Evolutionary conservation across 139 green algal genomes (phyloP), one percentile per base, ranked within the genome.

Genomic region (Picochlorum sp.): DNA sequence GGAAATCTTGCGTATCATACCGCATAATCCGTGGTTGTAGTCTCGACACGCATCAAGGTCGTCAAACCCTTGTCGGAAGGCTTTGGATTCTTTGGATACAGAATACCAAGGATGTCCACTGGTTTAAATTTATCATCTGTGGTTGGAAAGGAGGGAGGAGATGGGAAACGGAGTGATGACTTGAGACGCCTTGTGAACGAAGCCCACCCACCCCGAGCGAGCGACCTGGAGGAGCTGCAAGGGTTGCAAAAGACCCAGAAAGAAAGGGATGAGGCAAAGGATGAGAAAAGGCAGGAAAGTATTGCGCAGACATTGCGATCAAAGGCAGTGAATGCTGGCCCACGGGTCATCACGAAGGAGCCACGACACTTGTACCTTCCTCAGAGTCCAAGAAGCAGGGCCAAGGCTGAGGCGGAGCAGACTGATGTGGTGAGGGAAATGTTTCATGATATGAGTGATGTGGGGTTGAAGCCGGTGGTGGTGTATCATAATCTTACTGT

Each of bases 401-500:
- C 64, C 15, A 58, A 59, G 31, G 65, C 65, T 21, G 57, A 73
- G 64, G 45, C 37, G 2, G 58, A 77, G n/a, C 30, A 72, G 57
- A 76, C 70, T 9, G 70, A 76, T 31, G 62, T 72, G 37, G 66
- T 71, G 23, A 45, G 56, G 45, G 70, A 76, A 57, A 73, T 77
- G 70, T 68, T 77, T 65, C 44, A 55, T 9, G 72, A 71, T 14
- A 85, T 85, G 72, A 67, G 54, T 30, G 86, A 88, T 54, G 67
- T 78, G 38, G 86, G 86, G 3, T 74, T 94, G 7, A 86, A 86
- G 55, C 85, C 85, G 6, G 85, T 78, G 24, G 68, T 80, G n/a
- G 82, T 90, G 0, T 88, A 82, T 67, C 80, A 86, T 67, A 91
- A 90, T 70, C 65, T 90, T 16, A 73, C 75, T 9, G 76, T 78